Evolutionary conservation across 2,329 filamentous ascomycete genomes (phyloP), one percentile per base, ranked within the genome.

Genomic region (Pleomassaria siparia): DNA sequence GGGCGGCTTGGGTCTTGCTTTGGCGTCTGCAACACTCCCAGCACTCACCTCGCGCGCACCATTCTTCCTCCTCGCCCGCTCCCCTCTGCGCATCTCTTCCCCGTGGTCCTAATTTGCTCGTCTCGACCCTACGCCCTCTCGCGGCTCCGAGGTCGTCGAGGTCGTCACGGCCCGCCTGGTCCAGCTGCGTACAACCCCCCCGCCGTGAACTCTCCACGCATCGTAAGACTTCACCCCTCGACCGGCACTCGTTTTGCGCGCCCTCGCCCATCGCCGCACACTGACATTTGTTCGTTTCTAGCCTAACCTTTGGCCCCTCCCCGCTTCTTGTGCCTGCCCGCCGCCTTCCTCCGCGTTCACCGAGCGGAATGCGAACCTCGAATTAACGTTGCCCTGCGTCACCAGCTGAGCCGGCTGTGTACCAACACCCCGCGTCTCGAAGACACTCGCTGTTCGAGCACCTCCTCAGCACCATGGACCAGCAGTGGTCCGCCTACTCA

Each of bases 401-500:
- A 62, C 54, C 58, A 66, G 66, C 64, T 70, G 63, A 64, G 59
- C 46, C 57, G 52, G 65, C 63, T 64, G 60, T 58, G 49, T 58
- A 51, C 47, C 51, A 46, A 46, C 36, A 46, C 30, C 44, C 33
- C 28, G 20, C 44, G 33, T 48, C 24, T 18, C 49, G 33, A 35
- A 42, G 42, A 40, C 53, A 18, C 48, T 37, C 47, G 47, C 49
- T 44, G 29, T 43, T 30, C 51, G 36, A 24, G n/a, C 32, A 20
- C 28, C 43, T 36, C 30, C 39, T 16, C 33, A 39, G 43, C 50
- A 49, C 53, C 52, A 70, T 70, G 66, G 66, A 71, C 50, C 66
- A 67, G 55, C 68, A 70, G 66, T 72, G 68, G 69, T 56, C 64
- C 44, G 56, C 64, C 48, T 69, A 70, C 53, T 59, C 62, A 47